Evolutionary conservation across 1,284 basidiomycete species (phyloP).

Genomic region (Boletus smithii): DNA sequence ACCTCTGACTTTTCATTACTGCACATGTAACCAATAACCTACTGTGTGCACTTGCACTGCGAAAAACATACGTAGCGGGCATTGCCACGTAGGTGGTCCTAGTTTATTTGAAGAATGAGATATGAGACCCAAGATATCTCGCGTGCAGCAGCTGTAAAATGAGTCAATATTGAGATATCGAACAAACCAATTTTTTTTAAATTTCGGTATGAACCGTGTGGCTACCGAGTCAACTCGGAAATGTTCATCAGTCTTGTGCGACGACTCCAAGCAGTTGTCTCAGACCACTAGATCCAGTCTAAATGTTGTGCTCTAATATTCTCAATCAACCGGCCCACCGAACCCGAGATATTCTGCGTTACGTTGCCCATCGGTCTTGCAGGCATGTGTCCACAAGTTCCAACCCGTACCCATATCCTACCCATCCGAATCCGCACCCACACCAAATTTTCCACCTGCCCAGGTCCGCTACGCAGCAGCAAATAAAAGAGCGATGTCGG

Average conservation of each 20-base stretch:
- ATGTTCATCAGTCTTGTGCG: not conserved
- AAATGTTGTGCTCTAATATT: conserved; percentile 9
- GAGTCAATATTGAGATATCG: no score
- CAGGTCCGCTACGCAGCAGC: conserved; percentile 47
- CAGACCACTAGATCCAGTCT: not conserved
- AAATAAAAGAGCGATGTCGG: conserved; percentile 67
- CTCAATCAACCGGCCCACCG: conserved; percentile 9
- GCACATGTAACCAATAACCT: no score
- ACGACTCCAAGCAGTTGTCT: not conserved
- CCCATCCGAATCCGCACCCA: conserved; percentile 52
- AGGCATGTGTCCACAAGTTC: conserved; percentile 20
- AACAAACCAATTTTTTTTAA: no score
- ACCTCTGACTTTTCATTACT: no score
- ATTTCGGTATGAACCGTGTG: no score
- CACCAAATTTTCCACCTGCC: conserved; percentile 70
- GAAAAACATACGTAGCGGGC: no score
- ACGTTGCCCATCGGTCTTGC: conserved; percentile 9
- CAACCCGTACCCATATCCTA: conserved; percentile 57
- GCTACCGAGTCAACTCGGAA: not conserved
- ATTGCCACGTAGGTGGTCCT: no score
- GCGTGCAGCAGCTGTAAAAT: no score
- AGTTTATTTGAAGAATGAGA: no score
- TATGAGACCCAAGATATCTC: no score
- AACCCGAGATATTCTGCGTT: conserved; percentile 10
- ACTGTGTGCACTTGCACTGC: no score